A percentile compares a stretch with the other conserved stretches of the same genome.
phyloP scores from a whole-genome alignment of 1,139 yeast genomes.

The Insectozyma bohioensis region DNA sequence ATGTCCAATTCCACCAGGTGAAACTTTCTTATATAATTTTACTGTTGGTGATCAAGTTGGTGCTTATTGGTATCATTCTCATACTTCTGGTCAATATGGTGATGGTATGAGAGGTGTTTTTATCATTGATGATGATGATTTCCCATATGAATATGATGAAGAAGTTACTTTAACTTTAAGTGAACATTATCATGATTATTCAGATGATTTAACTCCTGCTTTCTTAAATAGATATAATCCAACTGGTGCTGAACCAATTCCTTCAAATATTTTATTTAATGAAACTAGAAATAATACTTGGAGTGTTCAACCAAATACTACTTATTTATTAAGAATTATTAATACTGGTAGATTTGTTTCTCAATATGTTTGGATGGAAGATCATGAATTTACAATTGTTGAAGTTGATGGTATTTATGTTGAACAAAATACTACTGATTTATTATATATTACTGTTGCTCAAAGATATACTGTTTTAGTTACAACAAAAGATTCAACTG shows the following conservation, averaged over 20 bases:
- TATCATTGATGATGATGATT: conserved; percentile 61
- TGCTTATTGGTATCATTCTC: conserved; percentile 84
- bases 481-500: conserved; percentile 49
- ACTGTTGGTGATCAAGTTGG: conserved; percentile 67
- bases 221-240: conserved; percentile 70
- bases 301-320: conserved; percentile 58
- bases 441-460: conserved; percentile 65
- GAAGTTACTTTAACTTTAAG: conserved; percentile 55
- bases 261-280: conserved; percentile 63
- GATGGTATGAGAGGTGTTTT: conserved; percentile 76
- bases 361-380: conserved; percentile 67
- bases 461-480: conserved; percentile 68
- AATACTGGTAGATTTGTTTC: conserved; percentile 73
- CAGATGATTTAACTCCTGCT: conserved; percentile 40
- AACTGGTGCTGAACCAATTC: conserved; percentile 82
- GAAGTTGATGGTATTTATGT: conserved; percentile 74
- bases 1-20: conserved; percentile 73
- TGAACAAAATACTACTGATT: conserved; percentile 52
- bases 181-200: conserved; percentile 62
- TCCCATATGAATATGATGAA: conserved; percentile 60
- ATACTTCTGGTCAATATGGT: conserved; percentile 71
- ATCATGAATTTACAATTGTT: conserved; percentile 63
- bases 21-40: conserved; percentile 62
- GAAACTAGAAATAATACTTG: conserved; percentile 61
- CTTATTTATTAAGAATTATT: conserved; percentile 61